A percentile compares a stretch with the other conserved stretches of the same genome.
These are phyloP conservation scores for Aspergillus proliferans DNA, from an alignment of 2,329 filamentous ascomycete species.

Conservation along the genomic window DNA sequence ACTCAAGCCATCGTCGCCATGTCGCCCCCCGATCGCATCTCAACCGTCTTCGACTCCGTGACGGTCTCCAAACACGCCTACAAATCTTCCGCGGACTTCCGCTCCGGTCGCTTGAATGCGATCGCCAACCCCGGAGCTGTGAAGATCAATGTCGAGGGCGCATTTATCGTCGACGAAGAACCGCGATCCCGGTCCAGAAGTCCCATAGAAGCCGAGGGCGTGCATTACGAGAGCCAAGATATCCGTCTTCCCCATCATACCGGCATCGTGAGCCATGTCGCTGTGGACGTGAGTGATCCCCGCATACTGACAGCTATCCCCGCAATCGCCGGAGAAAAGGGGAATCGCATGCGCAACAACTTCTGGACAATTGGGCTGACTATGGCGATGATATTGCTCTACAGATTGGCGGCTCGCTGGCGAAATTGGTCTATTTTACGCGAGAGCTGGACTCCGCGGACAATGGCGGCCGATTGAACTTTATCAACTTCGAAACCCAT, in stretches of 20 bases:
- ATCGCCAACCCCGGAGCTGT: slow-evolving; percentile 62
- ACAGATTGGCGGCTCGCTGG: slow-evolving; percentile 89
- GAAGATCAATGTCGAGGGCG: slow-evolving; percentile 92
- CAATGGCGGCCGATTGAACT: slow-evolving; percentile 84
- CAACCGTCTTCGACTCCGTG: slow-evolving; percentile 8
- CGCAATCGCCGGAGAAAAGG: slow-evolving; percentile 18
- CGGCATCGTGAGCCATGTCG: slow-evolving; percentile 90
- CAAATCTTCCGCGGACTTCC: slow-evolving; percentile 18
- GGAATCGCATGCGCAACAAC: neutral
- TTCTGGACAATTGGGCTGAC: slow-evolving; percentile 4
- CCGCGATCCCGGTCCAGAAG: slow-evolving; percentile 46
- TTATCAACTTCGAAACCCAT: slow-evolving; percentile 93
- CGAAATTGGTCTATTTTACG: slow-evolving; percentile 96
- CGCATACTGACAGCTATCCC: slow-evolving; percentile 22
- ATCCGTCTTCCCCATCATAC: slow-evolving; percentile 96
- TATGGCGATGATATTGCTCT: neutral
- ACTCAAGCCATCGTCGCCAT: slow-evolving; percentile 18
- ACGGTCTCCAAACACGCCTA: slow-evolving; percentile 10
- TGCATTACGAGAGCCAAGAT: slow-evolving; percentile 74
- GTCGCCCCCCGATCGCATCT: slow-evolving; percentile 24
- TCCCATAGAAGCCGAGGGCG: slow-evolving; percentile 48
- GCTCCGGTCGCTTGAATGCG: slow-evolving; percentile 33
- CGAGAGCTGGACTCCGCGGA: slow-evolving; percentile 73
- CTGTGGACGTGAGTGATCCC: slow-evolving; percentile 71
- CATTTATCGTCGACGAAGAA: slow-evolving; percentile 89